phyloP scores from a whole-genome alignment of 345 rosid species.

The Clausena lansium region DNA sequence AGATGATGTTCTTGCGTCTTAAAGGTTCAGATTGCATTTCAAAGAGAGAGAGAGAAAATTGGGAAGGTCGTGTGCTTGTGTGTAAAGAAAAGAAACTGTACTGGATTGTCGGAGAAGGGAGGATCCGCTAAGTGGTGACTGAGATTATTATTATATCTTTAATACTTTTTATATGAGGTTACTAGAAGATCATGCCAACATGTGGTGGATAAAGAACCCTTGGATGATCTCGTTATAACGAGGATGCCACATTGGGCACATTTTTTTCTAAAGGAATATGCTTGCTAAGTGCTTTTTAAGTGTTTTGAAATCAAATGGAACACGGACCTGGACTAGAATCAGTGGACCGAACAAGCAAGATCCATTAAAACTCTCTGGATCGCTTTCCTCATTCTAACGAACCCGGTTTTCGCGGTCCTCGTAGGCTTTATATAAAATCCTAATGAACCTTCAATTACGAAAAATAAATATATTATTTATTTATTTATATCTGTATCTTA shows the following conservation, averaged over 20 bases:
- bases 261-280: slow-evolving; percentile 23
- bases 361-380: too few relatives aligned
- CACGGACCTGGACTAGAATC: not conserved
- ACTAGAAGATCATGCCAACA: not conserved
- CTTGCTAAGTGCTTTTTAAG: not conserved
- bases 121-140: not conserved
- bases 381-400: too few relatives aligned
- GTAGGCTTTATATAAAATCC: too few relatives aligned
- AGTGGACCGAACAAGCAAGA: too few relatives aligned
- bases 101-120: slow-evolving; percentile 26
- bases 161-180: too few relatives aligned
- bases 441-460: too few relatives aligned
- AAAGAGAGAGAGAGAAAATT: not conserved
- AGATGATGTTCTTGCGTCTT: not conserved
- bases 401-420: too few relatives aligned
- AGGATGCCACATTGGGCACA: slow-evolving; percentile 13
- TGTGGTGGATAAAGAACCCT: slow-evolving; percentile 31
- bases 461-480: too few relatives aligned
- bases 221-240: slow-evolving; percentile 32
- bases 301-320: not conserved
- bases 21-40: slow-evolving; percentile 38
- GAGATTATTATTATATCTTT: too few relatives aligned
- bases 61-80: not conserved
- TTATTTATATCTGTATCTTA: too few relatives aligned
- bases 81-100: not conserved